Conservation (phyloP, 1,284 basidiomycete species). For the Sphagnurus paluster region DNA sequence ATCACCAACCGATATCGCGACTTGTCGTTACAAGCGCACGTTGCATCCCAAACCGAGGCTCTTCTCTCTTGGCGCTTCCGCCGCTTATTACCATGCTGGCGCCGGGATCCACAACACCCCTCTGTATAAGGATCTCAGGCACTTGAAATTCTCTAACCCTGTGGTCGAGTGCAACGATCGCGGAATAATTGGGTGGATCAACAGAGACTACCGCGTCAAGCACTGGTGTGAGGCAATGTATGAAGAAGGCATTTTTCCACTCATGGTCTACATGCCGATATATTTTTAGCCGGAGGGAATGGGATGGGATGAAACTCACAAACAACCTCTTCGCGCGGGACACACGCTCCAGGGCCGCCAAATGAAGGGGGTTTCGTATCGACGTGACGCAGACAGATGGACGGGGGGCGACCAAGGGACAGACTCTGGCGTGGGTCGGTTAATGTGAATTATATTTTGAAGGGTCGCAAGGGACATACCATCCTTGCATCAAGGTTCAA, state of each 20-base stretch:
- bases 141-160: constrained; percentile 59
- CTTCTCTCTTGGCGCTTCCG: too few species aligned
- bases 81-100: neutral
- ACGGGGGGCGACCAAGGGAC: constrained; percentile 77
- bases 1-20: constrained; percentile 63
- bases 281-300: constrained; percentile 1
- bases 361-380: constrained; percentile 66
- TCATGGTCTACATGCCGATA: constrained; percentile 51
- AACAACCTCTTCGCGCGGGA: constrained; percentile 59
- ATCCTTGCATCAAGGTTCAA: constrained; percentile 74
- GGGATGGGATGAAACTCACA: constrained; percentile 48
- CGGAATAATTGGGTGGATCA: constrained; percentile 54
- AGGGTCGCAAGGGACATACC: constrained; percentile 47
- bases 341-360: constrained; percentile 51
- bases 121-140: constrained; percentile 53
- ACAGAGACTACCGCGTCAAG: constrained; percentile 67
- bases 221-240: constrained; percentile 63
- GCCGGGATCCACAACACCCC: neutral
- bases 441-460: neutral
- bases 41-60: constrained; percentile 62
- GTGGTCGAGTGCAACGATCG: constrained; percentile 58
- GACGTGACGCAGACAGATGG: constrained; percentile 66
- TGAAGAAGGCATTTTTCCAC: constrained; percentile 74
- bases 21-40: constrained; percentile 65
- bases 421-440: constrained; percentile 48